Conservation (phyloP, 192 early-diverging fungal genomes). For the Linnemannia zychae region DNA sequence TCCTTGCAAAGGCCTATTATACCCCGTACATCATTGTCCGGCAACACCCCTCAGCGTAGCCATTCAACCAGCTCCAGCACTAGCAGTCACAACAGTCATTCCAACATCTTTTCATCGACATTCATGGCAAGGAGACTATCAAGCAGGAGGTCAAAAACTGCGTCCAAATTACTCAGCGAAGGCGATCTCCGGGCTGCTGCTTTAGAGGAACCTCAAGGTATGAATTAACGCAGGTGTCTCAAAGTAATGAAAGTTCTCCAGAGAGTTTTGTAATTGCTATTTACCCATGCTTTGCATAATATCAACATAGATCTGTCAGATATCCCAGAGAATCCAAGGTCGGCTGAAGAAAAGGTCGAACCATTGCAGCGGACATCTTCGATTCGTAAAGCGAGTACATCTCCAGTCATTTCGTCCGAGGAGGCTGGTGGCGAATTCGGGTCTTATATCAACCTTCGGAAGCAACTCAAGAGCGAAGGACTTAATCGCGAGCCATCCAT, state of each 20-base stretch:
- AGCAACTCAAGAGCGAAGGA: constrained; percentile 41
- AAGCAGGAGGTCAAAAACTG: constrained; percentile 30
- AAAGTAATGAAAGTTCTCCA: background rate
- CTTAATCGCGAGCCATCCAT: constrained; percentile 38
- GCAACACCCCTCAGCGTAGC: constrained; percentile 32
- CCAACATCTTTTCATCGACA: constrained; percentile 20
- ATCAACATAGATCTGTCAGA: constrained; percentile 21
- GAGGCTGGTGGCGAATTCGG: background rate
- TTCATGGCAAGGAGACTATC: constrained; percentile 34
- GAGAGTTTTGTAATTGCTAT: background rate
- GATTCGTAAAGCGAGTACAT: constrained; percentile 30
- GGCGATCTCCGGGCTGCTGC: background rate
- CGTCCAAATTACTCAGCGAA: constrained; percentile 22
- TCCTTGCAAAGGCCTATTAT: constrained; percentile 40
- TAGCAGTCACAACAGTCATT: constrained; percentile 44
- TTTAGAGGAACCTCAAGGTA: background rate
- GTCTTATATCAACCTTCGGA: constrained; percentile 17
- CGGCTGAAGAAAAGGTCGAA: background rate
- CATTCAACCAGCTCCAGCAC: constrained; percentile 44
- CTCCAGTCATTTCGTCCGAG: constrained; percentile 24
- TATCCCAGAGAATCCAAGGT: constrained; percentile 10
- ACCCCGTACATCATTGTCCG: constrained; percentile 41
- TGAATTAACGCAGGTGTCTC: background rate
- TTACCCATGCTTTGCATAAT: background rate
- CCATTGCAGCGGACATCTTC: constrained; percentile 4